A percentile compares a stretch with the other conserved stretches of the same genome.
These are phyloP conservation scores for Salvia hispanica DNA, from an alignment of 257 asterid genomes.

Conservation along the genomic window DNA sequence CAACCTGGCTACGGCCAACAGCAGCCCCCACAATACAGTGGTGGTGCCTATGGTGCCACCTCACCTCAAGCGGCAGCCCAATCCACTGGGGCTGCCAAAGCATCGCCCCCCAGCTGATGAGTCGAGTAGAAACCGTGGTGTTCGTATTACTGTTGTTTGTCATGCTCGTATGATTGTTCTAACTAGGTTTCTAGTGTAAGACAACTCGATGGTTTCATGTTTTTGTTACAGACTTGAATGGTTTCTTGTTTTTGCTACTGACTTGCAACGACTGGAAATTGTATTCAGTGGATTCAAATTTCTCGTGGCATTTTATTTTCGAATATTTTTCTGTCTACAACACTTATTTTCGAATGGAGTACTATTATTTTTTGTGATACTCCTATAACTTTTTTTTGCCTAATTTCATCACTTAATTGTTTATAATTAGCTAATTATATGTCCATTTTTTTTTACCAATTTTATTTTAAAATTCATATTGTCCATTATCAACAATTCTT, in stretches of 20 bases:
- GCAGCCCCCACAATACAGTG: slow-evolving; percentile 42
- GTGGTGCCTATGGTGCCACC: slow-evolving; percentile 39
- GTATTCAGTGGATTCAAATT: background rate
- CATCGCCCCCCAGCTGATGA: slow-evolving; percentile 46
- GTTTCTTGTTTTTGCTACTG: too few relatives aligned
- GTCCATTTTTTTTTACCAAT: too few relatives aligned
- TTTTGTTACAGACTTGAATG: too few relatives aligned
- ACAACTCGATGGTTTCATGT: background rate
- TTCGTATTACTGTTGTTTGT: background rate
- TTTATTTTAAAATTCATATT: too few relatives aligned
- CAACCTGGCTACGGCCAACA: slow-evolving; percentile 51
- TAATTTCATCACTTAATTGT: too few relatives aligned
- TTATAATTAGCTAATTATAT: too few relatives aligned
- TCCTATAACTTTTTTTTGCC: too few relatives aligned
- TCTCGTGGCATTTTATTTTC: too few relatives aligned
- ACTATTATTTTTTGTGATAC: too few relatives aligned
- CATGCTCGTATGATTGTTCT: background rate
- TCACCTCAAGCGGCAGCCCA: slow-evolving; percentile 37
- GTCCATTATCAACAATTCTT: too few relatives aligned
- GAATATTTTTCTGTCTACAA: too few relatives aligned
- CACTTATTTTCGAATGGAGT: too few relatives aligned
- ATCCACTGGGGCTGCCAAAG: slow-evolving; percentile 35
- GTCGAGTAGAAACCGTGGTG: background rate
- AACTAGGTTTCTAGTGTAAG: background rate
- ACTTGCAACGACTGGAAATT: background rate